These are phyloP conservation scores for Alternaria sp. DNA, from an alignment of 2,329 filamentous ascomycete species.

Conservation along the genomic window DNA sequence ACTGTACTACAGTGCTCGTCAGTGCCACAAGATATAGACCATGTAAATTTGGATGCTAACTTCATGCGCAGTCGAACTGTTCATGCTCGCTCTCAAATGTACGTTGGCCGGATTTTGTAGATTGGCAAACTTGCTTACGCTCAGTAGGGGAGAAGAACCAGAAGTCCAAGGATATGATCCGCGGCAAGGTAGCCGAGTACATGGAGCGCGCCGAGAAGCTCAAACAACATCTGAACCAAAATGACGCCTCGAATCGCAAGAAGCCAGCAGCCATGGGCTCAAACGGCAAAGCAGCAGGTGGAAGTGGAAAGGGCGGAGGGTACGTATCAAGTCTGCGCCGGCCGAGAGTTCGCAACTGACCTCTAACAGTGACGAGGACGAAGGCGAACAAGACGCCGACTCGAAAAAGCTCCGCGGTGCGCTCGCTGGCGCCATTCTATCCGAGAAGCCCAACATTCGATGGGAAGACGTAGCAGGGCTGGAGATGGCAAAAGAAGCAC, in stretches of 20 bases:
- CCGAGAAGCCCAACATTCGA: slow-evolving; percentile 93
- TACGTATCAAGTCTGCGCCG: slow-evolving; percentile 35
- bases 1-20: slow-evolving; percentile 82
- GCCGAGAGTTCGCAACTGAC: slow-evolving; percentile 2
- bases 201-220: slow-evolving; percentile 99
- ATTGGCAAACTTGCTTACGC: slow-evolving; percentile 19
- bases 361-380: slow-evolving; percentile 62
- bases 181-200: slow-evolving; percentile 92
- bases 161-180: slow-evolving; percentile 96
- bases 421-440: slow-evolving; percentile 87
- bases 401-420: slow-evolving; percentile 94
- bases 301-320: slow-evolving; percentile 65
- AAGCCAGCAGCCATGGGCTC: slow-evolving; percentile 75
- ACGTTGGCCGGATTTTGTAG: slow-evolving; percentile 12
- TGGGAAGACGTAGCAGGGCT: slow-evolving; percentile 98
- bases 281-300: slow-evolving; percentile 70
- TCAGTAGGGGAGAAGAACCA: slow-evolving; percentile 86
- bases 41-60: slow-evolving; percentile 21
- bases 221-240: slow-evolving; percentile 83
- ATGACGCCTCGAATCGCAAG: slow-evolving; percentile 69
- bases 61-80: slow-evolving; percentile 74
- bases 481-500: slow-evolving; percentile 90
- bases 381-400: slow-evolving; percentile 79
- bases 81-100: slow-evolving; percentile 98
- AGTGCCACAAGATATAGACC: slow-evolving; percentile 15